phyloP scores from a whole-genome alignment of 441 rosid genomes.

The Brassica balearica region DNA sequence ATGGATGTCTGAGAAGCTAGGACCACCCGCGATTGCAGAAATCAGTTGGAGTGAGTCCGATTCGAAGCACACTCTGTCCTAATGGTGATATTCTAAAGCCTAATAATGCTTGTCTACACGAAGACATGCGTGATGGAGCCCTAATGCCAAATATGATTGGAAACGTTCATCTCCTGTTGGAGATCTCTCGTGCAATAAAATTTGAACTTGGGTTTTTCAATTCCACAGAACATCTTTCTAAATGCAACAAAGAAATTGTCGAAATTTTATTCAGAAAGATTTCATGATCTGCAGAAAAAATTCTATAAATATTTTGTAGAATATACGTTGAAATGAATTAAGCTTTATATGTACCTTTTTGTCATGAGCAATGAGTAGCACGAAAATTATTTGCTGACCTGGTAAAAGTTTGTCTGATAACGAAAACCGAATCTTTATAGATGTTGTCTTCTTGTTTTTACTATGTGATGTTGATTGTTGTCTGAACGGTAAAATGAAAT shows the following conservation, averaged over 20 bases:
- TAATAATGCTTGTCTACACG: neutral
- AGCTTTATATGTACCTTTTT: neutral
- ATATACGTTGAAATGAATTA: neutral
- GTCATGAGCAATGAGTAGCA: constrained; percentile 26
- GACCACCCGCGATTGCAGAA: too few species aligned
- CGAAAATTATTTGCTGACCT: constrained; percentile 9
- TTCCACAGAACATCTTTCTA: neutral
- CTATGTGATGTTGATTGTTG: neutral
- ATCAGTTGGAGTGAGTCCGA: too few species aligned
- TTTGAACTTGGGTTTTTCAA: neutral
- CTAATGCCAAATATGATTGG: neutral
- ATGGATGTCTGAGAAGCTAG: too few species aligned
- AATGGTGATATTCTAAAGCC: neutral
- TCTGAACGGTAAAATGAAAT: neutral
- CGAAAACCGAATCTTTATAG: constrained; percentile 13
- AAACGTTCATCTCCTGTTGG: neutral
- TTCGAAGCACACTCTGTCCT: too few species aligned
- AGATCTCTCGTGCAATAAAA: neutral
- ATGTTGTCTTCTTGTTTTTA: neutral
- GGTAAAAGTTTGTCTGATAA: neutral
- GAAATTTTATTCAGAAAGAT: neutral
- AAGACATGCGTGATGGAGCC: neutral
- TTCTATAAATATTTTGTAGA: neutral
- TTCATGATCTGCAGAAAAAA: neutral
- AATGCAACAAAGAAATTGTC: neutral